Conservation (phyloP, 1,284 basidiomycete genomes). For the Tilletia indica region DNA sequence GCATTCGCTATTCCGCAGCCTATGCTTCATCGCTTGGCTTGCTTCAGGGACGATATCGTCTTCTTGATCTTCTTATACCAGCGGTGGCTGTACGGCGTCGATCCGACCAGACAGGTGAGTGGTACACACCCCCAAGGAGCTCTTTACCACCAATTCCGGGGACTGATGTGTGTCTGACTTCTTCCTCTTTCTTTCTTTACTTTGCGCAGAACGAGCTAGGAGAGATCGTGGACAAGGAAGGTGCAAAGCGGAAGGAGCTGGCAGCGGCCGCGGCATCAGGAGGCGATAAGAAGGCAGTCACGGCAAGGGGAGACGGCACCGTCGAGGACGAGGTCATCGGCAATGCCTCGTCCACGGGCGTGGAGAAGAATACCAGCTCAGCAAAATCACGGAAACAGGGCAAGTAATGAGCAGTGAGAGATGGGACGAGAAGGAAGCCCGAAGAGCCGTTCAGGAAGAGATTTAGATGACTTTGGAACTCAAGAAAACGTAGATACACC, state of each 20-base stretch:
- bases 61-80: conserved; percentile 58
- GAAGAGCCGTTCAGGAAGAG: no score
- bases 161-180: background rate
- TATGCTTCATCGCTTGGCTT: conserved; percentile 80
- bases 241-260: conserved; percentile 17
- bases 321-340: background rate
- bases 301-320: background rate
- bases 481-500: no score
- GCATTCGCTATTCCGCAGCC: conserved; percentile 93
- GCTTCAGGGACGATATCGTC: conserved; percentile 64
- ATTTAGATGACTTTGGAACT: no score
- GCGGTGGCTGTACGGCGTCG: conserved; percentile 93
- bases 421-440: no score
- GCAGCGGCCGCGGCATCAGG: background rate
- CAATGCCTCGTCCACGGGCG: background rate
- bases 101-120: conserved; percentile 71
- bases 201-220: conserved; percentile 77
- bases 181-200: background rate
- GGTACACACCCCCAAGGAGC: no score
- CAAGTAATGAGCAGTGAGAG: no score
- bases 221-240: conserved; percentile 59
- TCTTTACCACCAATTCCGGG: no score
- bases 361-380: background rate
- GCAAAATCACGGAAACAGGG: conserved; percentile 7
- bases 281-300: conserved; percentile 18